Conservation (phyloP, 257 asterid genomes). For the Solanum gracilifrons region DNA sequence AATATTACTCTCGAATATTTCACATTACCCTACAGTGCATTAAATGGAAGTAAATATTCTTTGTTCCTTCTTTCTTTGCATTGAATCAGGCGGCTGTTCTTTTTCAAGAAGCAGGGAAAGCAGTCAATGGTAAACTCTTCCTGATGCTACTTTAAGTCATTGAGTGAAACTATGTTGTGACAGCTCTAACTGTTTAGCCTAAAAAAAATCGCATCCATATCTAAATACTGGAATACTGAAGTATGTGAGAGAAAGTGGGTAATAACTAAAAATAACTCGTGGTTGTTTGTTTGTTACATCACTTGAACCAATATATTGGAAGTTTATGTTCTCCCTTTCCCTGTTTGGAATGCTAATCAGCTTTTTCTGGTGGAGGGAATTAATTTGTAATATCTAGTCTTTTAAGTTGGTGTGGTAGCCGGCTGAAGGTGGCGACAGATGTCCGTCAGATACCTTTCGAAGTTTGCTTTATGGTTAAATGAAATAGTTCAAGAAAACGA, state of each 20-base stretch:
- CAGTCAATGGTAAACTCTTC: constrained; percentile 30
- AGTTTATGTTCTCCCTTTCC: not conserved
- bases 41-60: not conserved
- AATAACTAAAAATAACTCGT: not conserved
- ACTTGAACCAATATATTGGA: not conserved
- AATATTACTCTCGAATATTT: not conserved
- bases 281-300: not conserved
- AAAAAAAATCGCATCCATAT: not conserved
- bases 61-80: not conserved
- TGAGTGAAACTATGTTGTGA: not conserved
- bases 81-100: constrained; percentile 75
- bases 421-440: not conserved
- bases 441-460: not conserved
- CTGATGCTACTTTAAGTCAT: constrained; percentile 1
- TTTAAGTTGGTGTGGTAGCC: not conserved
- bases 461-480: not conserved
- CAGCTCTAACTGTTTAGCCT: not conserved
- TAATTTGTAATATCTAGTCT: not conserved
- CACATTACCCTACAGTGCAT: not conserved
- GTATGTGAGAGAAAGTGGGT: not conserved
- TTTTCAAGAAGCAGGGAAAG: constrained; percentile 65
- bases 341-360: not conserved
- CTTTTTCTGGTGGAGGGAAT: not conserved
- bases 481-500: not conserved
- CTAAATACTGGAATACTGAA: not conserved